Conservation (phyloP, 805 yeast species). For the Yarrowia sp. region DNA sequence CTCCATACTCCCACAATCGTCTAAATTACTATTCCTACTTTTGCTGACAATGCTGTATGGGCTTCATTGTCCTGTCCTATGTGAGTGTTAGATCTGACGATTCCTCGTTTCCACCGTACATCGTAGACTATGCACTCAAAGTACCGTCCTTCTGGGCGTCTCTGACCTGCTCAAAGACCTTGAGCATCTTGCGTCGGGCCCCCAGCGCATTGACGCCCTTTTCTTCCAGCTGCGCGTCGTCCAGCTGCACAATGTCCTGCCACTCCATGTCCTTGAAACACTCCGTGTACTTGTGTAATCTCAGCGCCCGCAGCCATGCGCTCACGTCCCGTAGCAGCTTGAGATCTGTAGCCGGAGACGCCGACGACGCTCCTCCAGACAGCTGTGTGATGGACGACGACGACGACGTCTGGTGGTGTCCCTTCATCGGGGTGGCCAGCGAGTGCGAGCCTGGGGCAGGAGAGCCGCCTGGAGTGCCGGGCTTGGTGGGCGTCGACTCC, state of each 20-base stretch:
- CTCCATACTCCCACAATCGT: too few relatives aligned
- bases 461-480: slow-evolving; percentile 18
- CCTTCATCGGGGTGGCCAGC: slow-evolving; percentile 12
- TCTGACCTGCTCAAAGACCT: slow-evolving; percentile 83
- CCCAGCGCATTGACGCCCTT: slow-evolving; percentile 93
- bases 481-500: slow-evolving; percentile 2
- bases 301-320: slow-evolving; percentile 82
- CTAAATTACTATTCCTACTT: too few relatives aligned
- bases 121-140: too few relatives aligned
- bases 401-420: not conserved
- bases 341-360: slow-evolving; percentile 24
- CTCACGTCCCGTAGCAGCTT: slow-evolving; percentile 68
- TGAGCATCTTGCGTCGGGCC: slow-evolving; percentile 87
- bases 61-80: too few relatives aligned
- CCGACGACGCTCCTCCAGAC: slow-evolving; percentile 31
- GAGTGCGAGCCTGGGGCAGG: slow-evolving; percentile 2
- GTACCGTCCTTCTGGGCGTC: slow-evolving; percentile 44
- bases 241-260: slow-evolving; percentile 69
- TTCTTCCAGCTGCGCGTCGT: slow-evolving; percentile 64
- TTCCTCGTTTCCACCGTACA: too few relatives aligned
- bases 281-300: slow-evolving; percentile 92
- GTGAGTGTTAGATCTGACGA: too few relatives aligned
- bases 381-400: not conserved
- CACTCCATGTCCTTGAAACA: slow-evolving; percentile 71
- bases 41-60: too few relatives aligned